Evolutionary conservation across 805 yeast genomes (phyloP), one percentile per base, ranked within the genome.

Genomic region (Yarrowia sp.): DNA sequence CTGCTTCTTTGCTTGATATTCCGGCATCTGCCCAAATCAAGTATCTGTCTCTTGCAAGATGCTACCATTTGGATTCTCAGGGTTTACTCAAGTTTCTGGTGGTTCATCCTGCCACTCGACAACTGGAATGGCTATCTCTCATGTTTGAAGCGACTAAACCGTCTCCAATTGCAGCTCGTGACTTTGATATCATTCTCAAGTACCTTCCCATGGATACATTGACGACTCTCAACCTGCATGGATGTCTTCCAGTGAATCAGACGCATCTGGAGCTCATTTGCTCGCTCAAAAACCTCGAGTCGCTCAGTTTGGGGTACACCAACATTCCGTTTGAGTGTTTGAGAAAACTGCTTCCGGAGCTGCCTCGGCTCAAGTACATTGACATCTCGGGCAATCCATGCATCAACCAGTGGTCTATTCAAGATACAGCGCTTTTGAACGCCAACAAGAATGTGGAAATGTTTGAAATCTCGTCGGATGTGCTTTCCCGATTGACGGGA

Each of bases 1-100:
- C 89, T 4, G 79, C 82, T n/a, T 82, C 84, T 0, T 79, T 92
- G 43, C 74, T 78, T 65, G 76, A 80, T 22, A 74, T 91, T 22
- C 88, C 90, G 1, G 77, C 75, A 14, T 71, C 84, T 14, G 85
- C 87, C 17, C 78, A 81, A 69, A 76, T 92, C 44, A 86, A 96
- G 0, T 97, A 90, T 75, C 76, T 92, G 60, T 88, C 96, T 1
- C 71, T 87, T 35, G 82, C 87, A 3, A 80, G 83, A 68, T 86
- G 90, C 72, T 83, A 87, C 48, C 84, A 86, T 69, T 78, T 91
- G 58, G 84, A 91, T 22, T 87, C 93, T 3, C 82, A 87, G 68
- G 92, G 88, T 42, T 76, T 90, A 64, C 81, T 89, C 68, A 84
- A 84, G 68, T 88, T 90, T 69, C 79, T 90, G 67, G 81, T 86